These are phyloP conservation scores for Peronospora farinosa DNA, from an alignment of 352 stramenopile genomes.

Conservation along the genomic window DNA sequence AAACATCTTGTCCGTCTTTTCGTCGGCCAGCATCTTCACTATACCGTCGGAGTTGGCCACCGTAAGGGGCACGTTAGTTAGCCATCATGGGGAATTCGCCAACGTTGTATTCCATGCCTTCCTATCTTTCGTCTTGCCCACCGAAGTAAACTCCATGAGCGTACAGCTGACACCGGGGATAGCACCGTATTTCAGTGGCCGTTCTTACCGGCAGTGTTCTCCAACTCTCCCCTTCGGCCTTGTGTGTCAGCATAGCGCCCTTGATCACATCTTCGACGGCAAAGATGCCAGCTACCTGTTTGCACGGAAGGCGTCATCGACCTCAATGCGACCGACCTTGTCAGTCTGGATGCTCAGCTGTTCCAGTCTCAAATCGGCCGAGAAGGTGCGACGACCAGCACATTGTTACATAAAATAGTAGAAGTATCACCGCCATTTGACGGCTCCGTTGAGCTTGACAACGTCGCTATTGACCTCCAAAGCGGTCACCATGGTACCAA, in stretches of 20 bases:
- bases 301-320: constrained; percentile 96
- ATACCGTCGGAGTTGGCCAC: constrained; percentile 92
- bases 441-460: constrained; percentile 95
- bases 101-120: constrained; percentile 92
- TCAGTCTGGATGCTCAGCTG: constrained; percentile 96
- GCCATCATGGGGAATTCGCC: constrained; percentile 97
- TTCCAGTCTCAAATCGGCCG: constrained; percentile 93
- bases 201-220: constrained; percentile 95
- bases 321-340: constrained; percentile 93
- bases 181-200: constrained; percentile 99
- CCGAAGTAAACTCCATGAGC: constrained; percentile 92
- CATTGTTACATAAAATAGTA: constrained; percentile 71
- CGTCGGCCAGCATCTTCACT: constrained; percentile 96
- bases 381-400: constrained; percentile 95
- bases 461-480: constrained; percentile 87
- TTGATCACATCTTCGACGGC: constrained; percentile 97
- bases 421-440: constrained; percentile 48
- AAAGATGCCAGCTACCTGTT: constrained; percentile 91
- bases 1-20: constrained; percentile 96
- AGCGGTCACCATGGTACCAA: constrained; percentile 95
- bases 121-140: constrained; percentile 97
- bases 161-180: constrained; percentile 99
- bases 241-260: constrained; percentile 98
- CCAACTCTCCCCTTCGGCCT: constrained; percentile 98
- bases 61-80: constrained; percentile 92